Percentiles rank a stretch among this genome's conserved stretches.
Conservation (phyloP, 345 rosid species). For the Firmiana major region DNA sequence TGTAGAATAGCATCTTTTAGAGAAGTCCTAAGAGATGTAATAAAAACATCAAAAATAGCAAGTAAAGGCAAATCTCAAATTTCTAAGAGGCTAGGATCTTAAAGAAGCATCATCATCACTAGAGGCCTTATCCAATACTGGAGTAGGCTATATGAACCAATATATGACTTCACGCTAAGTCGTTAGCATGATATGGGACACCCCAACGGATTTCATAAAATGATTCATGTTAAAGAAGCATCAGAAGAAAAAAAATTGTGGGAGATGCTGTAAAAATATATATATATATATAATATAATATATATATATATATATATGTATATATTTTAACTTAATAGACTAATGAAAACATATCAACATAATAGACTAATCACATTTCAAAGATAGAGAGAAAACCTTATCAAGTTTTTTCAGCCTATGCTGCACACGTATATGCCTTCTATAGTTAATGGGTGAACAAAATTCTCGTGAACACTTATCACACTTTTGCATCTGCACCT, state of each 20-base stretch:
- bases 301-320: no score
- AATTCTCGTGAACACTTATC: constrained; percentile 84
- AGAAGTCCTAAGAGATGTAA: constrained; percentile 7
- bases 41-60: neutral
- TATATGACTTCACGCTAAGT: no score
- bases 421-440: constrained; percentile 88
- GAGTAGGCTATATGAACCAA: no score
- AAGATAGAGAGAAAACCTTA: constrained; percentile 51
- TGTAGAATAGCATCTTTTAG: constrained; percentile 15
- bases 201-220: no score
- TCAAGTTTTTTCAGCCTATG: constrained; percentile 78
- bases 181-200: no score
- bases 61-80: neutral
- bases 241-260: neutral
- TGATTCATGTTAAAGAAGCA: neutral
- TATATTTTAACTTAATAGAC: no score
- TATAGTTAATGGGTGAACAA: constrained; percentile 76
- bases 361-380: neutral
- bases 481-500: constrained; percentile 91
- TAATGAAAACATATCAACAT: neutral
- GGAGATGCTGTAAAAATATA: neutral
- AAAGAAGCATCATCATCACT: neutral
- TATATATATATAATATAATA: no score
- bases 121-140: no score
- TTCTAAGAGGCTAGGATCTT: neutral